Conservation (phyloP, 164 flowering plant genomes). For the Berberis thunbergii region DNA sequence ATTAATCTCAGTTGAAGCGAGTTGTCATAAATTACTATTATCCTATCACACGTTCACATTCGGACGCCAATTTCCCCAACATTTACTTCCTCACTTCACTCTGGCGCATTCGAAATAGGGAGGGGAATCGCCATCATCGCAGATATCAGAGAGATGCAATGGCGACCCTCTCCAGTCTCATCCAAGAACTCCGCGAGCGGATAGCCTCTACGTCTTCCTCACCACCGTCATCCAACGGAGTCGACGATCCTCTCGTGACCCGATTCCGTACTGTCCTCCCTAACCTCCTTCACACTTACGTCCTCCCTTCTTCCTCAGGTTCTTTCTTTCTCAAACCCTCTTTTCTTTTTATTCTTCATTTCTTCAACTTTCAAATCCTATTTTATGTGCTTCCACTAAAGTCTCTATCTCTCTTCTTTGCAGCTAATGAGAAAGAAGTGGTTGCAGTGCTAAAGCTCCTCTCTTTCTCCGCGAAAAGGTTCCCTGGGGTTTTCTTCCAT, state of each 20-base stretch:
- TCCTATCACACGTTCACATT: no score
- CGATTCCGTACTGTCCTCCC: constrained; percentile 87
- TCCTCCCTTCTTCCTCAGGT: constrained; percentile 74
- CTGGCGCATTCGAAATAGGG: background rate
- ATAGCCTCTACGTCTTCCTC: constrained; percentile 70
- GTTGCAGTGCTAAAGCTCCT: constrained; percentile 76
- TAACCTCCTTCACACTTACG: constrained; percentile 69
- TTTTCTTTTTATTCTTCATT: constrained; percentile 1
- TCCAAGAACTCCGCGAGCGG: constrained; percentile 92
- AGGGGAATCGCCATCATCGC: constrained; percentile 10
- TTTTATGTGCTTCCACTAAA: background rate
- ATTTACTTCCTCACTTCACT: background rate
- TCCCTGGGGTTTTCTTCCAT: constrained; percentile 80
- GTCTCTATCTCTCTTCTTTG: background rate
- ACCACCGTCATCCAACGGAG: constrained; percentile 30
- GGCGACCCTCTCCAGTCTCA: constrained; percentile 76
- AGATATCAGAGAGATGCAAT: constrained; percentile 18
- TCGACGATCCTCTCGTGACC: constrained; percentile 47
- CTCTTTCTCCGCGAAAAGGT: constrained; percentile 62
- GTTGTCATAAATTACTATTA: no score
- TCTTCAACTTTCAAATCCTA: background rate
- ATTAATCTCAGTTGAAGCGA: no score
- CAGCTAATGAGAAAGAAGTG: constrained; percentile 88
- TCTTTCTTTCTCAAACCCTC: constrained; percentile 1
- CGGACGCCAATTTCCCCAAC: background rate